Evolutionary conservation across 139 green algal species (phyloP).

Genomic region (Chlamydomonas applanata): DNA sequence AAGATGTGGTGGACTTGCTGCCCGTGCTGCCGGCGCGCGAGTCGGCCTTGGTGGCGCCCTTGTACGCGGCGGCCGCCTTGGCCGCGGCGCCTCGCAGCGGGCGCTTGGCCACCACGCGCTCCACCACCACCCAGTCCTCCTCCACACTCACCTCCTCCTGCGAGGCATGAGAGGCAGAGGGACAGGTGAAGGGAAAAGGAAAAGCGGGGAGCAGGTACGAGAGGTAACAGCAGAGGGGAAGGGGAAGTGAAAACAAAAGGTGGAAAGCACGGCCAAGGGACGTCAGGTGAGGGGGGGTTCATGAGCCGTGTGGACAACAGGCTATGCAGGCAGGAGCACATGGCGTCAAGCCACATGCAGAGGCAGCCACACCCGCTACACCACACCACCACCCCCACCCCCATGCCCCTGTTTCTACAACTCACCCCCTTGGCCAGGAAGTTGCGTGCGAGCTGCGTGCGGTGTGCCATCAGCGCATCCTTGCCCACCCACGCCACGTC

Average conservation of each 20-base stretch:
- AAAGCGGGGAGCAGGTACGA: too few relatives aligned
- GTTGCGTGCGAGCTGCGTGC: slow-evolving; percentile 22
- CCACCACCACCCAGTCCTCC: slow-evolving; percentile 6
- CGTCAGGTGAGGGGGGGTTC: neutral
- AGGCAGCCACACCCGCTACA: slow-evolving; percentile 3
- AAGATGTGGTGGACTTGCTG: neutral
- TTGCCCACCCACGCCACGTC: slow-evolving; percentile 10
- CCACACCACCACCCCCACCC: neutral
- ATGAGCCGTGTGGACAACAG: neutral
- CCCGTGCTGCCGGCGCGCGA: slow-evolving; percentile 18
- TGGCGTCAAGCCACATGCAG: too few relatives aligned
- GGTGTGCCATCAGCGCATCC: slow-evolving; percentile 5
- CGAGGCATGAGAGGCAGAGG: too few relatives aligned
- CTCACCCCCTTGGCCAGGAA: slow-evolving; percentile 21
- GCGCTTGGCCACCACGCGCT: slow-evolving; percentile 7
- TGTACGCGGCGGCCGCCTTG: slow-evolving; percentile 1
- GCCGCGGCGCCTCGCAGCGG: neutral
- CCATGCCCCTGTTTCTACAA: neutral
- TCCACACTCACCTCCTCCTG: neutral
- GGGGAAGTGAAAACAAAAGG: too few relatives aligned
- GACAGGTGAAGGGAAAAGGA: too few relatives aligned
- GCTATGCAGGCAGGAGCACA: too few relatives aligned
- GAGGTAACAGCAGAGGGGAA: too few relatives aligned
- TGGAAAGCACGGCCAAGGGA: neutral
- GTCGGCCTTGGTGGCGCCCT: slow-evolving; percentile 24